phyloP scores from a whole-genome alignment of 2,329 filamentous ascomycete genomes.

The Plenodomus lindquistii region DNA sequence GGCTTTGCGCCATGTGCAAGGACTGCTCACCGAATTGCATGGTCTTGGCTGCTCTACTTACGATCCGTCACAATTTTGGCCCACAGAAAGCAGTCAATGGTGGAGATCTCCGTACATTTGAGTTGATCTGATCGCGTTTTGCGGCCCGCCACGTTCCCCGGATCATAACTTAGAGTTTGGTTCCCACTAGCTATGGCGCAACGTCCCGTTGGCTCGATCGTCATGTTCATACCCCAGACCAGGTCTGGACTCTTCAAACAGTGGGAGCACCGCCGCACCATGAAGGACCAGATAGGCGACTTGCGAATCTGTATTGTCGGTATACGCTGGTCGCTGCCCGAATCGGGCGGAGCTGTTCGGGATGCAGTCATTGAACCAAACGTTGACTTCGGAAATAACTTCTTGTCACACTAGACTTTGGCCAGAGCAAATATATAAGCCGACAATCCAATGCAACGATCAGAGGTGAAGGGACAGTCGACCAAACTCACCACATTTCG shows the following conservation, averaged over 20 bases:
- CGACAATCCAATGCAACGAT: neutral
- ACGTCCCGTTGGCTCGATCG: conserved; percentile 1
- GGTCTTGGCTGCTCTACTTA: neutral
- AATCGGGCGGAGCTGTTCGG: neutral
- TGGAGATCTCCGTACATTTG: neutral
- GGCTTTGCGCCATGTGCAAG: neutral
- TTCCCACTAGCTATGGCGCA: neutral
- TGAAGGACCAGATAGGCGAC: neutral
- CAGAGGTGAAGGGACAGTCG: neutral
- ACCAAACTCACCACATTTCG: neutral
- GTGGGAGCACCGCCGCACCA: neutral
- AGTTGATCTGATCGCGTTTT: neutral
- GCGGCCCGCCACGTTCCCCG: conserved; percentile 1
- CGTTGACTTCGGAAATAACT: neutral
- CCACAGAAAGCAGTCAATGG: neutral
- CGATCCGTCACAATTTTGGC: neutral
- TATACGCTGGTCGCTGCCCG: neutral
- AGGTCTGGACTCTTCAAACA: neutral
- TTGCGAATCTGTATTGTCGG: neutral
- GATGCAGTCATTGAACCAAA: neutral
- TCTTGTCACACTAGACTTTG: neutral
- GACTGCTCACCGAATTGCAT: neutral
- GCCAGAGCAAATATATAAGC: no score
- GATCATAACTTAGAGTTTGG: neutral
- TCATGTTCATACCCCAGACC: neutral